phyloP scores from a whole-genome alignment of 352 stramenopile genomes.

The Heterotrichella gracilis region DNA sequence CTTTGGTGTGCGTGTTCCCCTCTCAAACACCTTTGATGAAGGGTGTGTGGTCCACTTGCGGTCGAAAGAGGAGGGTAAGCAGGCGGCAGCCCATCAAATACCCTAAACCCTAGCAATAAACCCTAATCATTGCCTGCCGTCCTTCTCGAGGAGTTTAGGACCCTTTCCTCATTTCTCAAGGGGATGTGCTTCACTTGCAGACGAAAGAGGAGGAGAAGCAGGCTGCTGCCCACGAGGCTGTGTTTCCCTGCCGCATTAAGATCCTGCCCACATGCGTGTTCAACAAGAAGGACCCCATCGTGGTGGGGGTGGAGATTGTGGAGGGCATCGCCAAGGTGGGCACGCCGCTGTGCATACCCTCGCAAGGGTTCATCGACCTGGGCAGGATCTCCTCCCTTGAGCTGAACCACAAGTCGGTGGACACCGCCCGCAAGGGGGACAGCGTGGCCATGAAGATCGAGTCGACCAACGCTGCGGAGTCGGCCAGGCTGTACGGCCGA shows the following conservation, averaged over 20 bases:
- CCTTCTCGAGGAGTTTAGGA: no score
- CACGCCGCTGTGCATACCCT: slow-evolving; percentile 50
- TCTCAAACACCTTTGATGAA: no score
- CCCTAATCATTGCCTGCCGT: no score
- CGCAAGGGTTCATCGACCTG: slow-evolving; percentile 36
- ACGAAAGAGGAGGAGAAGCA: slow-evolving; percentile 26
- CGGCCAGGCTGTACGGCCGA: background rate
- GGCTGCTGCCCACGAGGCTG: slow-evolving; percentile 29
- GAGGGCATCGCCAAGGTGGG: slow-evolving; percentile 88
- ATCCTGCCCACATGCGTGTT: slow-evolving; percentile 90
- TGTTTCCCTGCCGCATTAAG: slow-evolving; percentile 71
- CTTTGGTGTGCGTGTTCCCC: no score
- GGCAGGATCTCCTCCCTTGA: slow-evolving; percentile 79
- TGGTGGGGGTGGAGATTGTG: slow-evolving; percentile 75
- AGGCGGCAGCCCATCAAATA: no score
- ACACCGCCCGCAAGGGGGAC: slow-evolving; percentile 56
- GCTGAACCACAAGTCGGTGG: slow-evolving; percentile 63
- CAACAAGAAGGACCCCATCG: slow-evolving; percentile 97
- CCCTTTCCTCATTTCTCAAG: no score
- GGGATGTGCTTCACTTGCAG: no score
- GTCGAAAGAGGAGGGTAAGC: no score
- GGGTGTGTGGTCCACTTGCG: no score
- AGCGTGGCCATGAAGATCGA: slow-evolving; percentile 79
- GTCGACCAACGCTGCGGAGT: slow-evolving; percentile 32
- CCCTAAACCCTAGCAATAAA: no score